These are phyloP conservation scores for Neofusicoccum ribis DNA, from an alignment of 2,329 filamentous ascomycete species.

Conservation along the genomic window DNA sequence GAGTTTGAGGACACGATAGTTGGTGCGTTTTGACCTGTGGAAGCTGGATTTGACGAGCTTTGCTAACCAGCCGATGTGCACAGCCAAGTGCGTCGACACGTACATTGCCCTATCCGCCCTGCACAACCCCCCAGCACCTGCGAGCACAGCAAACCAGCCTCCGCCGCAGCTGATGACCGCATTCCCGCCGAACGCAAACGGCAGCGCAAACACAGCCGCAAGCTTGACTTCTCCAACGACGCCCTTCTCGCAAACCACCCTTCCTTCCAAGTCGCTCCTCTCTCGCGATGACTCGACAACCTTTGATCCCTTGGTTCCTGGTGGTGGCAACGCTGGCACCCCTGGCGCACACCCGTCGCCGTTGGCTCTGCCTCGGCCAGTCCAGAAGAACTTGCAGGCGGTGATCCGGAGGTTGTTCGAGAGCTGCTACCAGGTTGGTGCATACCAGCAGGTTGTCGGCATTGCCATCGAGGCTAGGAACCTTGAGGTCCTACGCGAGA, in stretches of 20 bases:
- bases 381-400: constrained; percentile 75
- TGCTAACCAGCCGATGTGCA: constrained; percentile 1
- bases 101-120: constrained; percentile 81
- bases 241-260: constrained; percentile 88
- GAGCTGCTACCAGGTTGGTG: constrained; percentile 79
- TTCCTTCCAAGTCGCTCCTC: constrained; percentile 93
- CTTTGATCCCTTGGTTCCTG: constrained; percentile 57
- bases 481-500: constrained; percentile 78
- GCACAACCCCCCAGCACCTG: constrained; percentile 54
- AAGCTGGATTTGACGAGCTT: neutral
- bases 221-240: constrained; percentile 83
- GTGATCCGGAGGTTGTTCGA: constrained; percentile 91
- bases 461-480: constrained; percentile 96
- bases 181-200: constrained; percentile 68
- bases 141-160: constrained; percentile 50
- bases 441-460: constrained; percentile 93
- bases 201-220: constrained; percentile 65
- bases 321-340: constrained; percentile 57
- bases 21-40: constrained; percentile 49
- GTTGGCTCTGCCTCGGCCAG: constrained; percentile 69
- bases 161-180: constrained; percentile 75
- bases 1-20: constrained; percentile 99
- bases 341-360: constrained; percentile 56
- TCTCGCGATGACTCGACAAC: constrained; percentile 72
- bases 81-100: constrained; percentile 92